These are phyloP conservation scores for Termitomyces sp. DNA, from an alignment of 768 basidiomycete species.

Conservation along the genomic window DNA sequence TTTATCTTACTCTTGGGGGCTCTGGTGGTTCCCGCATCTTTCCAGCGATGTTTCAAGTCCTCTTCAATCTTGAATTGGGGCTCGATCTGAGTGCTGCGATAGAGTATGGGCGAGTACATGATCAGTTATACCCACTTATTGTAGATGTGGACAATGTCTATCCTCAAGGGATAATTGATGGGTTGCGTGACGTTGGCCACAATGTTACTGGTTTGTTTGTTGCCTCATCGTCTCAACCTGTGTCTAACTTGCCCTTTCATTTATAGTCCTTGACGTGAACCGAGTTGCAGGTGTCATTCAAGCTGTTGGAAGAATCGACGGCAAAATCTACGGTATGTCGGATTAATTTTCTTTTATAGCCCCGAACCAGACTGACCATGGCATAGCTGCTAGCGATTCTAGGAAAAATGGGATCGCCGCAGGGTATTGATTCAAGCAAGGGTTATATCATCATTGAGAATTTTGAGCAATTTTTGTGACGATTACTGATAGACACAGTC, in stretches of 20 bases:
- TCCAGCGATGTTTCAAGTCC: slow-evolving; percentile 70
- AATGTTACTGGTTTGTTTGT: slow-evolving; percentile 55
- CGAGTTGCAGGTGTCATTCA: slow-evolving; percentile 79
- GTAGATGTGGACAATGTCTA: slow-evolving; percentile 66
- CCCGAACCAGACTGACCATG: background rate
- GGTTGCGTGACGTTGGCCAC: slow-evolving; percentile 64
- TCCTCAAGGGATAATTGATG: slow-evolving; percentile 53
- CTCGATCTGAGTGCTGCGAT: slow-evolving; percentile 77
- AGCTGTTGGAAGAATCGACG: slow-evolving; percentile 52
- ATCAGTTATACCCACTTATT: slow-evolving; percentile 73
- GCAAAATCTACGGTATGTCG: slow-evolving; percentile 60
- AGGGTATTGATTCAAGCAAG: slow-evolving; percentile 62
- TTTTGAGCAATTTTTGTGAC: background rate
- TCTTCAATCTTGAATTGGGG: slow-evolving; percentile 81
- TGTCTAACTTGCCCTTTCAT: slow-evolving; percentile 3
- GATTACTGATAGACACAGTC: background rate
- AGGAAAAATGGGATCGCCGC: slow-evolving; percentile 92
- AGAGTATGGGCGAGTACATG: slow-evolving; percentile 82
- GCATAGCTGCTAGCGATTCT: slow-evolving; percentile 81
- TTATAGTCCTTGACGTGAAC: slow-evolving; percentile 60
- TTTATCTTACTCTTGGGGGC: slow-evolving; percentile 76
- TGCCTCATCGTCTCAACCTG: background rate
- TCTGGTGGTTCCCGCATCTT: slow-evolving; percentile 90
- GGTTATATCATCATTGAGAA: background rate
- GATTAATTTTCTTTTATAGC: slow-evolving; percentile 6